Evolutionary conservation across 176 grass and related monocot species (phyloP), one percentile per base, ranked within the genome.

Genomic region (Calamus simplicifolius): DNA sequence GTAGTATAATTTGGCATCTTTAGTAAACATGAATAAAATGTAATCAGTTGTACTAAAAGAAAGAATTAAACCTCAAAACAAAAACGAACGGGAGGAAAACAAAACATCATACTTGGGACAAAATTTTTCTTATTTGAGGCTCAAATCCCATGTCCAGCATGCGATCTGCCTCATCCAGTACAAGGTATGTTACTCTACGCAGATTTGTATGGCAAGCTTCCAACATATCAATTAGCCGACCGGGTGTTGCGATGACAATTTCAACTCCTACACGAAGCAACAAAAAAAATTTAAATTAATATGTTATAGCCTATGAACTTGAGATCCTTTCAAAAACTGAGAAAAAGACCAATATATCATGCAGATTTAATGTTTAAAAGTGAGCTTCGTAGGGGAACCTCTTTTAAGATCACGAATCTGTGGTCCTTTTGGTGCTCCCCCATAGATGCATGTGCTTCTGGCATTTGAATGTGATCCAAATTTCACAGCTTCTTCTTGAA

Each of bases 91-190:
- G 35, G 35, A 43, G 35, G 35, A 2, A 1, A 5, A 30, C 38
- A 19, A 60, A 1, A 49, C 50, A 69, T 25, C 73, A 67, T 84
- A 92, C 94, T 35, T 98, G 88, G 72, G 88, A 77, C 50, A 93
- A 16, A 58, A 98, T 98, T 82, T 98, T 98, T 15, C 79, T 77
- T 64, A 98, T 98, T 54, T 98, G 88, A 62, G 94, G 88, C 73
- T 98, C 94, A 68, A 98, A 98, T 4, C 94, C 88, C 88, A 98
- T 98, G 68, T 98, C 94, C 25, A 98, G 63, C 94, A 98, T 98
- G 48, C 88, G 81, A 67, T 98, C 88, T 31, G 94, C 88, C 79
- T 98, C 94, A 64, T 98, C 94, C 70, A 98, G 68, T 13, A 89
- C 81, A 51, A 98, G 88, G 56, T 89, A 98, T 13, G 94, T 98